Base-by-base conservation (phyloP, 2,329 filamentous ascomycete genomes). In the Fusarium gaditjirri region DNA sequence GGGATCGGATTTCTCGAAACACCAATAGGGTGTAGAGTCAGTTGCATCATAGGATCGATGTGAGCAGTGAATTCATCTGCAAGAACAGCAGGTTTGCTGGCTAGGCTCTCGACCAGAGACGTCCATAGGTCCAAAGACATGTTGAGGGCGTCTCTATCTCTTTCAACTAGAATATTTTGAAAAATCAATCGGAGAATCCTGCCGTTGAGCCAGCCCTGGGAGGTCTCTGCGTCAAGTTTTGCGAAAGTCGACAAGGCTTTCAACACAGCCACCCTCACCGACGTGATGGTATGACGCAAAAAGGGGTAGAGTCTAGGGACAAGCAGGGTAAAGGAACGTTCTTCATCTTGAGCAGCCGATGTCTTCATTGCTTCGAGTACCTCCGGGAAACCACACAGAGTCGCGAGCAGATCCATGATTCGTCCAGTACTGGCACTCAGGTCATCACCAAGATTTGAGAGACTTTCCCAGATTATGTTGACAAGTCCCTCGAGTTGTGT, bases 401-500 rank as follows among this genome's bases (percentile, higher is more conserved):
- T 98, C 19, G 97, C 96, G 23, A 99, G 87, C 43, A 99, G 88
- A 80, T 99, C 97, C 97, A 99, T 99, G 60, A 99, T 97, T 62
- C 94, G 97, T 52, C 96, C 96, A 14, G 97, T 99, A 80, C 96
- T 98, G 8, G 96, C 96, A 80, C 95, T 98, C 23, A 99, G 87
- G 79, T 99, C 96, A 79, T 99, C 96, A 72, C 95, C 95, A n/a
- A 99, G 86, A 79, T 97, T 97, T 7, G 95, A 97, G 29, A 99
- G 86, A 83, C 96, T 98, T 78, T 97, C 93, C 96, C 96, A 99
- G 33, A 99, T 95, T 65, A 98, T 97, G 78, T 93, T 92, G 81
- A 98, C 97, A 42, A 99, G 89, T 35, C 89, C 87, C 69, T 95
- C 91, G 36, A 99, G 86, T 46, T 94, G 91, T 38, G 87, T 87